Evolutionary conservation across 306 rosid species (phyloP).

Genomic region (Pachyrhizus erosus): DNA sequence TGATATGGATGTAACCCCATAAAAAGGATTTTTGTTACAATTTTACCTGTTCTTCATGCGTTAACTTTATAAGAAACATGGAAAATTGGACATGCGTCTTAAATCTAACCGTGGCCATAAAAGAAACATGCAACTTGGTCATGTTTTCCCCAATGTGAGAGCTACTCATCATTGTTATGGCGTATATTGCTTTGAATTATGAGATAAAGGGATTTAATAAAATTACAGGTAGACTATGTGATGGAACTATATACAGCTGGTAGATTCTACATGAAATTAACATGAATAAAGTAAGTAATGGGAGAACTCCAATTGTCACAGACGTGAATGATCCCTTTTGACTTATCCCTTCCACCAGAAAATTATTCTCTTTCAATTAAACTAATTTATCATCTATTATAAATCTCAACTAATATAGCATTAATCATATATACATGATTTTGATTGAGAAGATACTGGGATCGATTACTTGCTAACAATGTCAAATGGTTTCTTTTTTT

Average conservation of each 20-base stretch:
- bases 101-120: constrained; percentile 17
- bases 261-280: constrained; percentile 40
- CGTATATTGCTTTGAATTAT: constrained; percentile 32
- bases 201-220: constrained; percentile 4
- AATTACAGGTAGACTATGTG: neutral
- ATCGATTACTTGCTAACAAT: constrained; percentile 17
- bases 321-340: constrained; percentile 21
- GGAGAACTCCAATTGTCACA: constrained; percentile 33
- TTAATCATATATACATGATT: constrained; percentile 18
- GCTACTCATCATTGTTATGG: constrained; percentile 19
- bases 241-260: constrained; percentile 26
- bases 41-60: constrained; percentile 4
- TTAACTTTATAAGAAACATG: neutral
- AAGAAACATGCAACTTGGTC: neutral
- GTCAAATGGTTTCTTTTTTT: constrained; percentile 14
- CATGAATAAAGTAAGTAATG: neutral
- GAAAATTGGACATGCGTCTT: constrained; percentile 27
- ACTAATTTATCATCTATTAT: constrained; percentile 41
- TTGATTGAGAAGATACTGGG: constrained; percentile 44
- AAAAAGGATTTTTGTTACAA: neutral
- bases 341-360: constrained; percentile 1
- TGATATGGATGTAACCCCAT: constrained; percentile 34
- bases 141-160: neutral
- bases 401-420: neutral
- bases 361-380: constrained; percentile 42